Percentiles rank a stretch among this genome's conserved stretches.
These are phyloP conservation scores for Ambispora gerdemannii DNA, from an alignment of 192 early-diverging fungal genomes.

Conservation along the genomic window DNA sequence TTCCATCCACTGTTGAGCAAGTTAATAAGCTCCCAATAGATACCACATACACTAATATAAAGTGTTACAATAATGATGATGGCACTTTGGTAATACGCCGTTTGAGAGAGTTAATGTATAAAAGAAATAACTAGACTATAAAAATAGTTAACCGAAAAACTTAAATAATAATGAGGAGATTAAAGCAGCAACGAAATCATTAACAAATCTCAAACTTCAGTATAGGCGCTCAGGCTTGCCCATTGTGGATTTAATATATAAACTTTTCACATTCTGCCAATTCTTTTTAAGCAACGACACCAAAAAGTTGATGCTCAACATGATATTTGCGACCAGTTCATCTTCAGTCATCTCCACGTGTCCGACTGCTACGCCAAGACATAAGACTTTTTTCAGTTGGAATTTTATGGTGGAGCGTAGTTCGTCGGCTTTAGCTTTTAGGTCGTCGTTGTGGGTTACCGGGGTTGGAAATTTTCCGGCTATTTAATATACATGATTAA, in stretches of 20 bases:
- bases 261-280: conserved; percentile 99
- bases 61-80: too few relatives aligned
- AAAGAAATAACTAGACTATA: neutral
- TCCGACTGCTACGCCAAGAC: conserved; percentile 94
- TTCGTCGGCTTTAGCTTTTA: conserved; percentile 86
- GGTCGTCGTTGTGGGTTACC: conserved; percentile 82
- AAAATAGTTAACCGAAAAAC: neutral
- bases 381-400: conserved; percentile 99
- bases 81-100: conserved; percentile 22
- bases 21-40: too few relatives aligned
- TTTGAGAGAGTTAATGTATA: conserved; percentile 12
- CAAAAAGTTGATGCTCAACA: conserved; percentile 98
- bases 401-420: conserved; percentile 98
- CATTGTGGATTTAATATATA: conserved; percentile 98
- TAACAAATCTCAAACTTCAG: conserved; percentile 50
- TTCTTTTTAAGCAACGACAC: conserved; percentile 97
- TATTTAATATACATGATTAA: too few relatives aligned
- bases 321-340: conserved; percentile 92
- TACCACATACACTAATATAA: too few relatives aligned
- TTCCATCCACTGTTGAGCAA: too few relatives aligned
- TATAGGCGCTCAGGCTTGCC: conserved; percentile 88
- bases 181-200: too few relatives aligned
- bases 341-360: conserved; percentile 94
- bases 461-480: conserved; percentile 98
- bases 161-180: too few relatives aligned